These are phyloP conservation scores for Malania oleifera DNA, from an alignment of 164 flowering plant genomes.

Conservation along the genomic window DNA sequence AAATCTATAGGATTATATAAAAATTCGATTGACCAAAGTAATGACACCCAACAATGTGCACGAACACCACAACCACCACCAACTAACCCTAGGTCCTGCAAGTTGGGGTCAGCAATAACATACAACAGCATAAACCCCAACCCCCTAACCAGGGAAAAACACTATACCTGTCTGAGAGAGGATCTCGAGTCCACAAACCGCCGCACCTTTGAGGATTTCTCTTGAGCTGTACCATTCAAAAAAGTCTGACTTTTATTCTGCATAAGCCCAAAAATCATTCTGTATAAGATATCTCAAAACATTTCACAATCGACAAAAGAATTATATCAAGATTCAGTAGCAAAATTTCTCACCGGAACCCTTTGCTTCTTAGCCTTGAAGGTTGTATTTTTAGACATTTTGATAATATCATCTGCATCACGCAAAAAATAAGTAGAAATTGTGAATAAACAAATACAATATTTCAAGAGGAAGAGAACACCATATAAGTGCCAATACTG, in stretches of 20 bases:
- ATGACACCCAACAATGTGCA: too few species aligned
- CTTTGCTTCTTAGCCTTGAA: slow-evolving; percentile 42
- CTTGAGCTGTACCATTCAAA: slow-evolving; percentile 31
- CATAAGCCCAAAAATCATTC: background rate
- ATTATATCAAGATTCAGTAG: background rate
- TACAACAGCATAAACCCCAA: background rate
- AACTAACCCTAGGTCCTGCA: too few species aligned
- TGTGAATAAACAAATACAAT: background rate
- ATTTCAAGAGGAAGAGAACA: background rate
- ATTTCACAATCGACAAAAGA: background rate
- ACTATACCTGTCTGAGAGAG: slow-evolving; percentile 72
- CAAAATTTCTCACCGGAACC: slow-evolving; percentile 41
- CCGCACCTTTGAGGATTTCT: slow-evolving; percentile 41
- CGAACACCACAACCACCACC: too few species aligned
- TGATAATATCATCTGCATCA: slow-evolving; percentile 81
- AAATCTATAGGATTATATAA: too few species aligned
- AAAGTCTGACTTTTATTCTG: slow-evolving; percentile 54
- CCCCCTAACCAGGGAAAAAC: too few species aligned
- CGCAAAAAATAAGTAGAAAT: background rate
- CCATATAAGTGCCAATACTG: background rate
- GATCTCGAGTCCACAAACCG: slow-evolving; percentile 69
- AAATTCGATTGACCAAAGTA: too few species aligned
- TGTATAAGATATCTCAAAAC: background rate
- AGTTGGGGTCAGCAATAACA: too few species aligned
- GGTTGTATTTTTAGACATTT: slow-evolving; percentile 56